Evolutionary conservation across 1,284 basidiomycete genomes (phyloP).

Genomic region (Ceratobasidium sp.): DNA sequence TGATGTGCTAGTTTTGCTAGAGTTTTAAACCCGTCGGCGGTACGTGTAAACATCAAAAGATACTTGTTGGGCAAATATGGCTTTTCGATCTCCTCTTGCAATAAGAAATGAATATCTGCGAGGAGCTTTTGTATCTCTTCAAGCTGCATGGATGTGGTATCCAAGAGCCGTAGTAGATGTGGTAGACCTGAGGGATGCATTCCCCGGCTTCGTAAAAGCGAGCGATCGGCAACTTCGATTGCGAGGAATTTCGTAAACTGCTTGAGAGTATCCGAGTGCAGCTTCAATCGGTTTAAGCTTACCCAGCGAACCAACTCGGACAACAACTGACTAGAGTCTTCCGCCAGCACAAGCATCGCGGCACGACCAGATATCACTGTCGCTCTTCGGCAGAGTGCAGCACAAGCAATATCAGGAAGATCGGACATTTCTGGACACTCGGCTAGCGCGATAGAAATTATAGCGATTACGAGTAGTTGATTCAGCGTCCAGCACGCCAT

Average conservation of each 20-base stretch:
- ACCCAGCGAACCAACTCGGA: neutral
- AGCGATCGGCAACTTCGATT: neutral
- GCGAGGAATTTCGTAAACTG: neutral
- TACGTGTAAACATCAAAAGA: neutral
- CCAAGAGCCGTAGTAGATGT: neutral
- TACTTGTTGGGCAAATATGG: neutral
- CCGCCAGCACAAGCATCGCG: neutral
- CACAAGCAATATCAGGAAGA: neutral
- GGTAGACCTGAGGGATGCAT: neutral
- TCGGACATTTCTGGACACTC: neutral
- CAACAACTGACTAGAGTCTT: neutral
- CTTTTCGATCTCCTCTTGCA: neutral
- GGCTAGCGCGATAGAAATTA: neutral
- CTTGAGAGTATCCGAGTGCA: neutral
- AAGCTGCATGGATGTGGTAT: neutral
- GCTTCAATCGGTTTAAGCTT: neutral
- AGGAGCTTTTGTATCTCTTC: neutral
- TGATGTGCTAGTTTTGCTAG: neutral
- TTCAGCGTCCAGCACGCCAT: neutral
- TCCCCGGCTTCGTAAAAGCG: neutral
- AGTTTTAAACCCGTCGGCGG: neutral
- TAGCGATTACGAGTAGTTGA: slow-evolving; percentile 5
- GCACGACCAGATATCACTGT: neutral
- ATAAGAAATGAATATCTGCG: neutral
- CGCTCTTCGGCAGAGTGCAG: neutral